These are phyloP conservation scores for Fusarium acutatum DNA, from an alignment of 2,329 filamentous ascomycete genomes.

Conservation along the genomic window DNA sequence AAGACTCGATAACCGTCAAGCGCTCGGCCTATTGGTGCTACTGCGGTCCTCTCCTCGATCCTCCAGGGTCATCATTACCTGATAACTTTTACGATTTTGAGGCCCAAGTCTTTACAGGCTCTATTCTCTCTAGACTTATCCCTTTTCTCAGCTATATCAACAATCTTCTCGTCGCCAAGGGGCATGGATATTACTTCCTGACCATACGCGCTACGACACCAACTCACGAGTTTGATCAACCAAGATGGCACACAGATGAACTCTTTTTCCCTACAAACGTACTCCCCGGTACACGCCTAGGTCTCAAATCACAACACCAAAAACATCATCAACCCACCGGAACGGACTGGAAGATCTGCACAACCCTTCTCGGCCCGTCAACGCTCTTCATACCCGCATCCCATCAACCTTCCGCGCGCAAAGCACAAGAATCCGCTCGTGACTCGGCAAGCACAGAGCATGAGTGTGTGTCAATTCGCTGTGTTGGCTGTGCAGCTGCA, in stretches of 20 bases:
- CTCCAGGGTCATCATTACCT: slow-evolving; percentile 37
- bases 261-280: slow-evolving; percentile 50
- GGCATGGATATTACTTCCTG: slow-evolving; percentile 55
- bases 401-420: slow-evolving; percentile 46
- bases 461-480: slow-evolving; percentile 53
- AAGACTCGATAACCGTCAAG: slow-evolving; percentile 28
- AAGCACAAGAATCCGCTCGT: slow-evolving; percentile 44
- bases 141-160: slow-evolving; percentile 53
- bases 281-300: slow-evolving; percentile 15
- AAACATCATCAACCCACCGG: not conserved
- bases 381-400: slow-evolving; percentile 54
- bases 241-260: slow-evolving; percentile 61
- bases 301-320: not conserved
- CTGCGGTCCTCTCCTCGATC: slow-evolving; percentile 51
- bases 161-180: slow-evolving; percentile 46
- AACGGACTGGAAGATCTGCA: slow-evolving; percentile 59
- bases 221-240: slow-evolving; percentile 53
- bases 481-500: slow-evolving; percentile 53
- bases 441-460: slow-evolving; percentile 45
- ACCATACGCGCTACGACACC: slow-evolving; percentile 57
- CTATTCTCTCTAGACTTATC: slow-evolving; percentile 47
- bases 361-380: slow-evolving; percentile 55
- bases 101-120: slow-evolving; percentile 44
- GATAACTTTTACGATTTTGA: slow-evolving; percentile 52
- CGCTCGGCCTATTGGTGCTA: slow-evolving; percentile 54